Base-by-base conservation (phyloP, 306 rosid genomes). In the Acacia confusa region DNA sequence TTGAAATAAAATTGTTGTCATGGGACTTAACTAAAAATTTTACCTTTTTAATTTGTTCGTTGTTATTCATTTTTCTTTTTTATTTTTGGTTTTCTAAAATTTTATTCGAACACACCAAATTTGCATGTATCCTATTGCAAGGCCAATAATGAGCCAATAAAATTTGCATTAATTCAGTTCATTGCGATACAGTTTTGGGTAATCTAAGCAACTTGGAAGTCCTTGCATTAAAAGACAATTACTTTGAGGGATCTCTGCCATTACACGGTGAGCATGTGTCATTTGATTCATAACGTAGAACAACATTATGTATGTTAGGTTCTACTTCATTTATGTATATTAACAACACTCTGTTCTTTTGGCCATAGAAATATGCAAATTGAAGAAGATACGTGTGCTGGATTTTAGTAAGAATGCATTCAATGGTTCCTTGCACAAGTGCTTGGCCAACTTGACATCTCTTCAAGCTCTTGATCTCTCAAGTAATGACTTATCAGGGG, bases 331-430 rank as follows among this genome's bases (percentile, higher is more conserved):
- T 5, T 14, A 43, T 41, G 0, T 17, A 19, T 19, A 10, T 20
- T n/a, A 40, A 36, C 25, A 38, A 9, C 12, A n/a, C 9, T 70
- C 22, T 22, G 2, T 70, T 0, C 3, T 70, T 24, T 41, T 22
- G n/a, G 36, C n/a, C 32, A 3, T 19, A 70, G 74, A 24, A 0
- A 11, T 70, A 43, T 70, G 74, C 16, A 27, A 47, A 43, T 2
- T 70, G 36, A 70, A 70, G 55, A 70, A 43, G 55, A 41, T 70
- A 41, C 74, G 74, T 22, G 74, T 70, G n/a, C 36, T 70, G n/a
- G 38, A 70, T 43, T 43, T 70, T 41, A 22, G 74, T 25, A 0
- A 22, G n/a, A 70, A 43, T 24, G 0, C 0, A 1, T 70, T 70
- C 20, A 0, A 11, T 20, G 55, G 74, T 28, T 14, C 74, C n/a